phyloP scores from a whole-genome alignment of 441 rosid species.

The Corymbia citriodora region DNA sequence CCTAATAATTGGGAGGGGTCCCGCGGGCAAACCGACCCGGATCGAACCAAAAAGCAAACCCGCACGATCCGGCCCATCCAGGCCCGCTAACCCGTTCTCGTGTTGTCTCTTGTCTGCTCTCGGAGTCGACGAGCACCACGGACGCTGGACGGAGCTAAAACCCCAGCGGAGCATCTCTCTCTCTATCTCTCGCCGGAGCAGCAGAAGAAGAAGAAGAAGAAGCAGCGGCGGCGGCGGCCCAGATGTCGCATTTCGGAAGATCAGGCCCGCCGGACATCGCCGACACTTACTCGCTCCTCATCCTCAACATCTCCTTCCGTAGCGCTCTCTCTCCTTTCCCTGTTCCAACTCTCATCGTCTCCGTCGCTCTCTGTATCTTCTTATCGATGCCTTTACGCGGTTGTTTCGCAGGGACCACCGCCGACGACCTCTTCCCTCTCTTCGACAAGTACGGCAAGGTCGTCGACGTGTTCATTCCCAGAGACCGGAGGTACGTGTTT shows the following conservation, averaged over 20 bases:
- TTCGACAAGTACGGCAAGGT: constrained; percentile 76
- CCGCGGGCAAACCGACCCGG: background rate
- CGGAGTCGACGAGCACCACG: background rate
- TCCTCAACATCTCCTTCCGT: constrained; percentile 98
- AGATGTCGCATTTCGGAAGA: constrained; percentile 96
- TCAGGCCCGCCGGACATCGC: constrained; percentile 95
- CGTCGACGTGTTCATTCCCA: constrained; percentile 69
- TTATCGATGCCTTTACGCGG: background rate
- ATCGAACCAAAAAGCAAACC: background rate
- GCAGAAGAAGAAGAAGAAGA: background rate
- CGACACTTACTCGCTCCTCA: constrained; percentile 94
- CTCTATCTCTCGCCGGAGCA: background rate
- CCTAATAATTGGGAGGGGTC: background rate
- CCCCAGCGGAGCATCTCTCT: background rate
- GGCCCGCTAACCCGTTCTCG: background rate
- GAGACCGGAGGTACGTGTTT: constrained; percentile 50
- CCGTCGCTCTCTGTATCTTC: background rate
- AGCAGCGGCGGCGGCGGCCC: background rate
- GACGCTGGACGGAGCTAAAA: background rate
- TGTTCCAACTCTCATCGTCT: background rate
- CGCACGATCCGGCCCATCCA: background rate
- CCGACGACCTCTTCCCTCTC: constrained; percentile 70
- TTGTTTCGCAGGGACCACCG: constrained; percentile 42
- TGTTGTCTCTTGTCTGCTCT: background rate
- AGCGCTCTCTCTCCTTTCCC: background rate